Conservation (phyloP, 1,139 yeast genomes). For the Diutina siamensis region DNA sequence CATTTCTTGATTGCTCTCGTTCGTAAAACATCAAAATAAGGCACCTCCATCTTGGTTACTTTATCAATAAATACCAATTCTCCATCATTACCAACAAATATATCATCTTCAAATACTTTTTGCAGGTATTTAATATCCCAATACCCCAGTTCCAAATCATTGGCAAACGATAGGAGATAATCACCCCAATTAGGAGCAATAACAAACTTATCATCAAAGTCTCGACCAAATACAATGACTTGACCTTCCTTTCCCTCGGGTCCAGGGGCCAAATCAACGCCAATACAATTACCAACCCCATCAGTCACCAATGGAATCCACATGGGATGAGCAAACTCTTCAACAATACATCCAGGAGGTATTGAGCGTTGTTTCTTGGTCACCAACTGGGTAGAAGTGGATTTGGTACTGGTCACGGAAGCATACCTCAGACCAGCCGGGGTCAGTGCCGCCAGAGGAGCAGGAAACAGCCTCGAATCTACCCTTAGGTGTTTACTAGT, state of each 20-base stretch:
- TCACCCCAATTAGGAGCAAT: slow-evolving; percentile 46
- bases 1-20: slow-evolving; percentile 21
- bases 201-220: slow-evolving; percentile 50
- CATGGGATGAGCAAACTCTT: slow-evolving; percentile 69
- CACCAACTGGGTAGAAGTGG: background rate
- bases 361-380: slow-evolving; percentile 49
- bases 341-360: slow-evolving; percentile 64
- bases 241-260: slow-evolving; percentile 35
- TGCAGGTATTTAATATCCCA: background rate
- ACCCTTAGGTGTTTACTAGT: background rate
- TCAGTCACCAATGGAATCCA: slow-evolving; percentile 92
- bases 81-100: slow-evolving; percentile 54
- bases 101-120: slow-evolving; percentile 10
- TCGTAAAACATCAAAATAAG: slow-evolving; percentile 56
- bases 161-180: slow-evolving; percentile 35
- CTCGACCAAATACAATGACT: slow-evolving; percentile 52
- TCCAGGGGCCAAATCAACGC: slow-evolving; percentile 55
- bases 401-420: background rate
- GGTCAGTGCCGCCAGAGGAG: background rate
- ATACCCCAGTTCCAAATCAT: slow-evolving; percentile 30
- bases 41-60: slow-evolving; percentile 29
- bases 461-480: background rate
- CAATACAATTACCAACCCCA: slow-evolving; percentile 81
- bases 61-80: slow-evolving; percentile 56
- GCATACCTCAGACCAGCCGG: background rate